Percentiles rank a stretch among this genome's conserved stretches.
phyloP scores from a whole-genome alignment of 345 rosid genomes.

The Lepidium aucheri region DNA sequence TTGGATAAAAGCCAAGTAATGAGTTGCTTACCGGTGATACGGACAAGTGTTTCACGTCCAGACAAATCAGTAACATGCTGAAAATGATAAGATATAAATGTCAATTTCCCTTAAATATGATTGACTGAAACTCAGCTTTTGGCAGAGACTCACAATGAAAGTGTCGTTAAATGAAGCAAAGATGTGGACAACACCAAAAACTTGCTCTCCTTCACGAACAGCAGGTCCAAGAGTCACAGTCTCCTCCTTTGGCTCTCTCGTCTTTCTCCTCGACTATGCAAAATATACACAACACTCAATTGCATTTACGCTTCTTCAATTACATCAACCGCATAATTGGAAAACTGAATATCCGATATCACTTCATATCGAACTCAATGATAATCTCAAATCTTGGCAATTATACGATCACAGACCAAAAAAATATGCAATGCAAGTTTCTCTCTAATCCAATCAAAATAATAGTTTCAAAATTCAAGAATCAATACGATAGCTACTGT shows the following conservation, averaged over 20 bases:
- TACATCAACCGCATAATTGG: background rate
- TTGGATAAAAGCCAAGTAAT: background rate
- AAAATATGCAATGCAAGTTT: background rate
- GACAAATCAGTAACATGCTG: constrained; percentile 93
- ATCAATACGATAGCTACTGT: background rate
- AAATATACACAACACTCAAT: background rate
- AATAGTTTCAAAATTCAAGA: background rate
- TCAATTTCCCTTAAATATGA: background rate
- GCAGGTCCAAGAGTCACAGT: constrained; percentile 72
- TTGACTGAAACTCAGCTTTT: background rate
- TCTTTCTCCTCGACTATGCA: constrained; percentile 60
- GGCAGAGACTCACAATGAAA: constrained; percentile 51
- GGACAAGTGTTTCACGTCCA: constrained; percentile 87
- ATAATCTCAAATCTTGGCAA: background rate
- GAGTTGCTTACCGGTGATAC: constrained; percentile 62
- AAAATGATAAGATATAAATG: background rate
- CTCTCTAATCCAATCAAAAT: background rate
- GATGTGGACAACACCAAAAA: constrained; percentile 81
- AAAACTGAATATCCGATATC: background rate
- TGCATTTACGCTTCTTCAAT: background rate
- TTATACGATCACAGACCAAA: background rate
- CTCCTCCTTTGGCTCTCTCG: constrained; percentile 84
- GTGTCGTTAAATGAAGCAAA: constrained; percentile 91
- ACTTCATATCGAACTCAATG: background rate
- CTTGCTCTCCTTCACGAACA: constrained; percentile 70